Evolutionary conservation across 1,284 basidiomycete species (phyloP).

Genomic region (Somion occarium): DNA sequence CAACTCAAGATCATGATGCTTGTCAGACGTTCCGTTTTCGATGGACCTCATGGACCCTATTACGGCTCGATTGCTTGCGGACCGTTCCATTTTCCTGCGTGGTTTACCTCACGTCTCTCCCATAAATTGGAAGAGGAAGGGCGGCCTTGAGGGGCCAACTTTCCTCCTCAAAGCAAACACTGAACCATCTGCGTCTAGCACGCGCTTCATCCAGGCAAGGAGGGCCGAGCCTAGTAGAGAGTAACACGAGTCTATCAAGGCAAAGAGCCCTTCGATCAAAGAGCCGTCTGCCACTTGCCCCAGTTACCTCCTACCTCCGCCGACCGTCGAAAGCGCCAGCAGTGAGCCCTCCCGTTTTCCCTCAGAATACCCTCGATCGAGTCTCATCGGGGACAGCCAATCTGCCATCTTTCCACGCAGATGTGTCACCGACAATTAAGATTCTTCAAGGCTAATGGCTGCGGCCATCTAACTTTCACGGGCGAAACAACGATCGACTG

Average conservation of each 20-base stretch:
- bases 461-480: constrained; percentile 52
- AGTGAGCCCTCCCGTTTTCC: constrained; percentile 18
- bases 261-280: constrained; percentile 1
- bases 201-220: background rate
- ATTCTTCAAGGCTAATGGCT: constrained; percentile 44
- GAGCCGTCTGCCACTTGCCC: background rate
- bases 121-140: background rate
- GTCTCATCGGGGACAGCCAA: constrained; percentile 16
- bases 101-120: background rate
- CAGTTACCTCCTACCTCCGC: constrained; percentile 56
- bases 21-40: background rate
- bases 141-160: background rate
- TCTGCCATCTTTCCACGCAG: constrained; percentile 18
- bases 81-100: too few relatives aligned
- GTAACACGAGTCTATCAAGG: background rate
- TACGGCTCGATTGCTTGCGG: background rate
- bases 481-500: constrained; percentile 55
- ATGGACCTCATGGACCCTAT: background rate
- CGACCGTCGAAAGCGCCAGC: constrained; percentile 38
- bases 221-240: background rate
- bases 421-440: constrained; percentile 66
- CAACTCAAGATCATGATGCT: background rate
- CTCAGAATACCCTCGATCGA: constrained; percentile 20
- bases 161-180: background rate
- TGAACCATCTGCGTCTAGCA: background rate